Conservation (phyloP, 2,329 filamentous ascomycete species). For the Cyphellophora europaea region DNA sequence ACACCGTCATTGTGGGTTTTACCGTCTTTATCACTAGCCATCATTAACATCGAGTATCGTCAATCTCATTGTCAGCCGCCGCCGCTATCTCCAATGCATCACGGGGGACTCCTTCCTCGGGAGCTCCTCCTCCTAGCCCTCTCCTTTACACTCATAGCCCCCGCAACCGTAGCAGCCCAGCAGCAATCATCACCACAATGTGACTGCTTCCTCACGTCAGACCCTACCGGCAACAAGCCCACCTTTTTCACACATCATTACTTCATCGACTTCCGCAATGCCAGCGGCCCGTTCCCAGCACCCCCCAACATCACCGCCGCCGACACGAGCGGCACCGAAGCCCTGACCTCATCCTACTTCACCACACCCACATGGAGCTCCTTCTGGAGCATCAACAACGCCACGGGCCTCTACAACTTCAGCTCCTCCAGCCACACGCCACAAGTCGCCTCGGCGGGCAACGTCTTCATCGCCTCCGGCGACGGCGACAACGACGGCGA, state of each 20-base stretch:
- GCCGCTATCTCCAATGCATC: too few species aligned
- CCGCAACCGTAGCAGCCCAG: not conserved
- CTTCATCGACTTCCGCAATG: slow-evolving; percentile 42
- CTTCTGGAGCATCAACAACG: slow-evolving; percentile 36
- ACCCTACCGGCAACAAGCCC: slow-evolving; percentile 25
- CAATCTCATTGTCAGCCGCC: too few species aligned
- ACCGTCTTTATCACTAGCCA: too few species aligned
- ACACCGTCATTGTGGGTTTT: too few species aligned
- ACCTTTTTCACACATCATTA: slow-evolving; percentile 42
- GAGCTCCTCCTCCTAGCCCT: too few species aligned
- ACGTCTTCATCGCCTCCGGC: slow-evolving; percentile 34
- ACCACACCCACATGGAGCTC: slow-evolving; percentile 24
- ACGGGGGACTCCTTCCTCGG: too few species aligned
- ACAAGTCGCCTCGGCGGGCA: slow-evolving; percentile 37
- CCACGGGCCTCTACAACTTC: slow-evolving; percentile 25
- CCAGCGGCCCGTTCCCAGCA: slow-evolving; percentile 21
- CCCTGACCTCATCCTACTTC: slow-evolving; percentile 21
- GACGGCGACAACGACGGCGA: too few species aligned
- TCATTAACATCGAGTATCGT: too few species aligned
- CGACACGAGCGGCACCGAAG: slow-evolving; percentile 14
- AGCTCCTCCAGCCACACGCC: slow-evolving; percentile 24
- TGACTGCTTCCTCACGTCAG: slow-evolving; percentile 38
- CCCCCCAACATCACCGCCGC: slow-evolving; percentile 18
- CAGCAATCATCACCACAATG: slow-evolving; percentile 23
- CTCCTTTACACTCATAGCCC: not conserved